phyloP scores from a whole-genome alignment of 176 grass and related monocot species.

The maize (Zea mays) region Zm-B73-REFERENCE-NAM-5.0 NC_050098.1:129752001-129752500 shows the following conservation, averaged over 20 bases:
- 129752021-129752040: slow-evolving; percentile 62
- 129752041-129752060: slow-evolving; percentile 90
- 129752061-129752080: slow-evolving; percentile 53
- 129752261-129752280: slow-evolving; percentile 63
- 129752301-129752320: slow-evolving; percentile 94
- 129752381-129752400: slow-evolving; percentile 55
- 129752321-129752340: slow-evolving; percentile 94
- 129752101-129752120: slow-evolving; percentile 76
- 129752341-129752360: slow-evolving; percentile 81
- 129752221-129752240: slow-evolving; percentile 85
- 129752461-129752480: slow-evolving; percentile 35
- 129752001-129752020: slow-evolving; percentile 19
- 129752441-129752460: not conserved
- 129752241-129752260: slow-evolving; percentile 81
- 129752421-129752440: not conserved
- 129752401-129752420: slow-evolving; percentile 35
- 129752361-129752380: slow-evolving; percentile 47
- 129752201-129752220: slow-evolving; percentile 70
- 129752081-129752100: slow-evolving; percentile 88
- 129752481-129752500: slow-evolving; percentile 55
- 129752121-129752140: slow-evolving; percentile 59
- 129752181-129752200: slow-evolving; percentile 92
- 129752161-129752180: slow-evolving; percentile 76
- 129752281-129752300: slow-evolving; percentile 53
- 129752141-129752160: slow-evolving; percentile 62